phyloP scores from a whole-genome alignment of 2,329 filamentous ascomycete genomes.

The Diaporthe caulivora region DNA sequence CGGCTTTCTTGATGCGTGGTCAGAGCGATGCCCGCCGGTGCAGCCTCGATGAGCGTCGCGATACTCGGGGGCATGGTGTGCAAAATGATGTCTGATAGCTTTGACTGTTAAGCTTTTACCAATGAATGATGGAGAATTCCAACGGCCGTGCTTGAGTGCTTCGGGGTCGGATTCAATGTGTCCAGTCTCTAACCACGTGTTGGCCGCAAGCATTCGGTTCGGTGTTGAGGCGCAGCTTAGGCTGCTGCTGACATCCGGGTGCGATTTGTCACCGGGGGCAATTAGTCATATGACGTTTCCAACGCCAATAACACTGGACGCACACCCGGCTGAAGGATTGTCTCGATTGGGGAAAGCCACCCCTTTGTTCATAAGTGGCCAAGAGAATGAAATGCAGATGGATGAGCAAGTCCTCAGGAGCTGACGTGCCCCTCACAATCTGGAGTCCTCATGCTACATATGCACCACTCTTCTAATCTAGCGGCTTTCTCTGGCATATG shows the following conservation, averaged over 20 bases:
- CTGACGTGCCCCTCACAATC: too few species aligned
- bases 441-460: too few species aligned
- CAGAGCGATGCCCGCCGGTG: not conserved
- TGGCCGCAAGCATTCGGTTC: not conserved
- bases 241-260: not conserved
- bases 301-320: not conserved
- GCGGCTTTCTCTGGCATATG: too few species aligned
- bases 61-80: not conserved
- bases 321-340: not conserved
- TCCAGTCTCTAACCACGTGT: not conserved
- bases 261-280: not conserved
- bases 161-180: too few species aligned
- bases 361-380: too few species aligned
- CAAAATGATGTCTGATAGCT: not conserved
- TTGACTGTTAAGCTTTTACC: not conserved
- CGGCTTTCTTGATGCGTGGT: not conserved
- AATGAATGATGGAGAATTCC: rapidly evolving
- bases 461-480: too few species aligned
- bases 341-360: slow-evolving; percentile 4
- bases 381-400: not conserved
- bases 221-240: not conserved
- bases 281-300: slow-evolving; percentile 13
- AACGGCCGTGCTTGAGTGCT: not conserved
- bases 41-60: not conserved
- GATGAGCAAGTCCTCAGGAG: too few species aligned